Conservation (phyloP, 768 basidiomycete genomes). For the Agrocybe chaxingu region DNA sequence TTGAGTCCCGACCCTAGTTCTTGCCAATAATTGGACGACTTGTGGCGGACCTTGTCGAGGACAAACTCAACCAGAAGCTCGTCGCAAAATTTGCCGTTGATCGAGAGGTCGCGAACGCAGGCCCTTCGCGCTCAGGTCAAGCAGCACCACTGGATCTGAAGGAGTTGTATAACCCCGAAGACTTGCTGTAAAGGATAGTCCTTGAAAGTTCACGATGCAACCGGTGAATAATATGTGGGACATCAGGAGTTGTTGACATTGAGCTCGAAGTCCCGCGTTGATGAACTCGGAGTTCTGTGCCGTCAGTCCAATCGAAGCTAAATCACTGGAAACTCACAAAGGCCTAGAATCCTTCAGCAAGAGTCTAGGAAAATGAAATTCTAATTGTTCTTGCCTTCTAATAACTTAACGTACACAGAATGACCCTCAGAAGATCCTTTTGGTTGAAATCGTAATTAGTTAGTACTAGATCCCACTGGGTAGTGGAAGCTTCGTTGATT, state of each 20-base stretch:
- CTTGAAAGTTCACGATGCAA: not conserved
- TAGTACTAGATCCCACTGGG: not conserved
- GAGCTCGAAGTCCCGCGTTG: too few relatives aligned
- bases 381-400: not conserved
- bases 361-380: too few relatives aligned
- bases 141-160: slow-evolving; percentile 39
- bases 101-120: slow-evolving; percentile 33
- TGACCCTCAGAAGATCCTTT: too few relatives aligned
- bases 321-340: too few relatives aligned
- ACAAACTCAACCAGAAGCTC: slow-evolving; percentile 50
- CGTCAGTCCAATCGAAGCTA: too few relatives aligned
- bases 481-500: not conserved
- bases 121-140: slow-evolving; percentile 30
- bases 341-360: too few relatives aligned
- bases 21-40: slow-evolving; percentile 80
- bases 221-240: not conserved
- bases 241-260: too few relatives aligned
- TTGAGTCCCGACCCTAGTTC: slow-evolving; percentile 51
- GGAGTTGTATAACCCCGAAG: slow-evolving; percentile 47
- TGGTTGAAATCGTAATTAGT: not conserved
- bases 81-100: slow-evolving; percentile 62
- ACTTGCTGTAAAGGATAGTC: slow-evolving; percentile 26
- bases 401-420: too few relatives aligned
- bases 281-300: too few relatives aligned
- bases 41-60: slow-evolving; percentile 70